These are phyloP conservation scores for Saccharomyces kudriavzevii DNA, from an alignment of 805 yeast species.

Conservation along the genomic window DNA sequence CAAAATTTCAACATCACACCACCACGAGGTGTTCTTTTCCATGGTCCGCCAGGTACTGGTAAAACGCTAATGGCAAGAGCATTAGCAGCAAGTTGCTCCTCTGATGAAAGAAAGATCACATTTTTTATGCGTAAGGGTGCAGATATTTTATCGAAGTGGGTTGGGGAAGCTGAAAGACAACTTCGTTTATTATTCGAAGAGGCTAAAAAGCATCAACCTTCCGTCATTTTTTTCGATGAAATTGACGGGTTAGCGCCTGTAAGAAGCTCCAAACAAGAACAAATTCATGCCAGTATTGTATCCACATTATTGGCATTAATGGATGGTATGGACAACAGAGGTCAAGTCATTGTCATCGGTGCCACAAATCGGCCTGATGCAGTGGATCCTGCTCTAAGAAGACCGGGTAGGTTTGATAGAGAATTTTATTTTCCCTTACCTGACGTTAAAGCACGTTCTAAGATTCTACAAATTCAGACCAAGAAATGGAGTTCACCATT, in stretches of 20 bases:
- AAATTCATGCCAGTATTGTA: constrained; percentile 94
- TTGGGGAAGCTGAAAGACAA: constrained; percentile 97
- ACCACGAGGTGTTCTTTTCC: constrained; percentile 94
- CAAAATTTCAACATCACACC: constrained; percentile 87
- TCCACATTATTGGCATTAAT: constrained; percentile 88
- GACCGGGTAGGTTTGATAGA: constrained; percentile 96
- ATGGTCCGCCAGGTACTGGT: constrained; percentile 99
- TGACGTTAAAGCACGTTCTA: constrained; percentile 65
- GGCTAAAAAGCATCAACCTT: constrained; percentile 91
- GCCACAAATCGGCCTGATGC: constrained; percentile 98
- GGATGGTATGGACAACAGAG: constrained; percentile 99
- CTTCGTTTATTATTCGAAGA: constrained; percentile 85
- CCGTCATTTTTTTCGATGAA: constrained; percentile 94
- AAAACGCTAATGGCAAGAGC: constrained; percentile 97
- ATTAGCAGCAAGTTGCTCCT: constrained; percentile 87
- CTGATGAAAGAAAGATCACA: constrained; percentile 77
- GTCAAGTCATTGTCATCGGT: constrained; percentile 96
- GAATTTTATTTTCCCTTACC: constrained; percentile 96
- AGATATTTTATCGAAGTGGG: constrained; percentile 95
- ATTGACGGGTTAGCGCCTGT: constrained; percentile 98
- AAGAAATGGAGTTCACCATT: constrained; percentile 79
- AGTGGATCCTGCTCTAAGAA: constrained; percentile 92
- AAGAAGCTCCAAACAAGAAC: constrained; percentile 94
- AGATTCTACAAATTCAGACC: constrained; percentile 79
- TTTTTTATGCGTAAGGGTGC: constrained; percentile 99